phyloP scores from a whole-genome alignment of 305 asterid species.

The Fraxinus floribunda region DNA sequence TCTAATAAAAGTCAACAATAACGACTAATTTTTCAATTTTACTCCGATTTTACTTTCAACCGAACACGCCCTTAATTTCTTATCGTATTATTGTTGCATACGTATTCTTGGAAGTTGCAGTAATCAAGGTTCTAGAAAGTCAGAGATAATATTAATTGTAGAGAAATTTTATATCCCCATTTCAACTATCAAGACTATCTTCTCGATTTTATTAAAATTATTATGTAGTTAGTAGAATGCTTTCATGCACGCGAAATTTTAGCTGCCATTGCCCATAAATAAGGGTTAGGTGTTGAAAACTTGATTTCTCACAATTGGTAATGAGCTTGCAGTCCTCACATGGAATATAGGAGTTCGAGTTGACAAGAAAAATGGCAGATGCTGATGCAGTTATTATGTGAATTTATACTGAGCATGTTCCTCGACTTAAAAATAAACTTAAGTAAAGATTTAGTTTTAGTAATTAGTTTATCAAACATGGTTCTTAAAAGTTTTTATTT shows the following conservation, averaged over 20 bases:
- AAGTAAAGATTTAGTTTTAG: background rate
- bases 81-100: too few relatives aligned
- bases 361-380: background rate
- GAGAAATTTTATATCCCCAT: background rate
- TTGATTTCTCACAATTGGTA: constrained; percentile 13
- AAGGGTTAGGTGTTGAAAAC: constrained; percentile 28
- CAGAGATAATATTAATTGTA: constrained; percentile 8
- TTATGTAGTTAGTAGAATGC: background rate
- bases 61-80: too few relatives aligned
- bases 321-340: constrained; percentile 16
- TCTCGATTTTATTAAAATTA: background rate
- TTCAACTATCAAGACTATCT: background rate
- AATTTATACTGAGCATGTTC: background rate
- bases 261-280: background rate
- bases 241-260: background rate
- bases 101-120: background rate
- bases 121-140: constrained; percentile 16
- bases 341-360: background rate
- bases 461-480: background rate
- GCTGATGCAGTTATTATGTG: background rate
- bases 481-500: background rate
- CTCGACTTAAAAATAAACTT: too few relatives aligned
- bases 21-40: too few relatives aligned
- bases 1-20: too few relatives aligned
- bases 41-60: too few relatives aligned